These are phyloP conservation scores for Pyrenophora teres DNA, from an alignment of 2,329 filamentous ascomycete species.

Conservation along the genomic window DNA sequence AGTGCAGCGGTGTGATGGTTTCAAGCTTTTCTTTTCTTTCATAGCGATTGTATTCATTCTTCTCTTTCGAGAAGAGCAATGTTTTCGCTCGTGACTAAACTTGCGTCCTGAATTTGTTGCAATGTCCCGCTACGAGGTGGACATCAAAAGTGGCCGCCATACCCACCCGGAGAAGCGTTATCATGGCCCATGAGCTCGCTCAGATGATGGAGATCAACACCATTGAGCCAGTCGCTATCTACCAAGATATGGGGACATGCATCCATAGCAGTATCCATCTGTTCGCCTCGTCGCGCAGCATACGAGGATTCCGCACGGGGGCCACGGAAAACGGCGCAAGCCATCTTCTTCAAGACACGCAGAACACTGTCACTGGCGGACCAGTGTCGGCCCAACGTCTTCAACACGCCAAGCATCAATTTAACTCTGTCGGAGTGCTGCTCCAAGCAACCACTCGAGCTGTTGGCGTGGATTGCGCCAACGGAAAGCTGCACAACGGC, in stretches of 20 bases:
- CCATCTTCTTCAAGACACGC: constrained; percentile 18
- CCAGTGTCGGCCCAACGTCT: constrained; percentile 20
- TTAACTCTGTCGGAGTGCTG: constrained; percentile 24
- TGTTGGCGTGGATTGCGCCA: constrained; percentile 55
- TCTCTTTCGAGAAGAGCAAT: no score
- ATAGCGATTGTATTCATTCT: no score
- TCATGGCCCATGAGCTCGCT: constrained; percentile 19
- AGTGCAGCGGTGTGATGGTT: no score
- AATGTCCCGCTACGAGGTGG: no score
- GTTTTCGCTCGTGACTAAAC: no score
- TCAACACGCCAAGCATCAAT: constrained; percentile 21
- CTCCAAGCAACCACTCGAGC: constrained; percentile 12
- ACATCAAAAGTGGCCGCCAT: neutral
- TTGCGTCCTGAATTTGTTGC: no score
- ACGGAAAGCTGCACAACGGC: constrained; percentile 58
- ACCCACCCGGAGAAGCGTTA: neutral
- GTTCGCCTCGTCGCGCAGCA: neutral
- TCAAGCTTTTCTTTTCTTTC: no score
- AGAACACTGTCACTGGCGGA: constrained; percentile 14
- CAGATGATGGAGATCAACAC: constrained; percentile 15
- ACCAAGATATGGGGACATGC: neutral
- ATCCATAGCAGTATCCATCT: neutral
- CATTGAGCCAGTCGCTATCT: constrained; percentile 3
- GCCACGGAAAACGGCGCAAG: constrained; percentile 14
- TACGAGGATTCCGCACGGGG: neutral